A percentile compares a stretch with the other conserved stretches of the same genome.
Conservation (phyloP, 129 eudicot species). For the Flaveria sonorensis region DNA sequence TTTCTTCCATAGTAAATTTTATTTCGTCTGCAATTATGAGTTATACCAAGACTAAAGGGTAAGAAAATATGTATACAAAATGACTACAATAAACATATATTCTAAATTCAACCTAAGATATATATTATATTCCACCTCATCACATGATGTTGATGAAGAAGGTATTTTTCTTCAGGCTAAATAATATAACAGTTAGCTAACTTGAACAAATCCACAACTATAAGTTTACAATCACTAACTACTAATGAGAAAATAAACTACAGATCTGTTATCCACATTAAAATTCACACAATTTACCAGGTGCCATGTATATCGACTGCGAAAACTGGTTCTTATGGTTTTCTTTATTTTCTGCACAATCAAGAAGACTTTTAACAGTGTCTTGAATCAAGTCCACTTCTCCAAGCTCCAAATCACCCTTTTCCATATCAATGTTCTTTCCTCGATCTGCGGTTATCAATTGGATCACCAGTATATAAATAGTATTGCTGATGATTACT, state of each 20-base stretch:
- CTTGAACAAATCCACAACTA: background rate
- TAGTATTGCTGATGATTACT: no score
- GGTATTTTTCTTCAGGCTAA: background rate
- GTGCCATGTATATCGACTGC: background rate
- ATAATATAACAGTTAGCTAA: background rate
- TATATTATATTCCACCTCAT: background rate
- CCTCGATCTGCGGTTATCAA: background rate
- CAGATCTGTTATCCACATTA: background rate
- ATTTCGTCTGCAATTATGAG: background rate
- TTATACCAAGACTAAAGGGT: background rate
- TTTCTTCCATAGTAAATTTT: background rate
- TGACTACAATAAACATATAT: no score
- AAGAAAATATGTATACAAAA: background rate
- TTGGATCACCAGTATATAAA: no score
- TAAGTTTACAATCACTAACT: background rate
- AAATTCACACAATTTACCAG: background rate
- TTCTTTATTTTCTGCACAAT: background rate
- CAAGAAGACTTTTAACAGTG: background rate
- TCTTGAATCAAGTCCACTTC: background rate
- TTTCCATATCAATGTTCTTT: background rate
- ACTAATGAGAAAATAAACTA: no score
- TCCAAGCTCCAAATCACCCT: background rate
- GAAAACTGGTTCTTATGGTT: background rate
- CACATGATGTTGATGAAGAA: background rate
- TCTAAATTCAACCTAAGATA: background rate